These are phyloP conservation scores for Nicotiana benthamiana DNA, from an alignment of 257 asterid species.

Conservation along the genomic window DNA sequence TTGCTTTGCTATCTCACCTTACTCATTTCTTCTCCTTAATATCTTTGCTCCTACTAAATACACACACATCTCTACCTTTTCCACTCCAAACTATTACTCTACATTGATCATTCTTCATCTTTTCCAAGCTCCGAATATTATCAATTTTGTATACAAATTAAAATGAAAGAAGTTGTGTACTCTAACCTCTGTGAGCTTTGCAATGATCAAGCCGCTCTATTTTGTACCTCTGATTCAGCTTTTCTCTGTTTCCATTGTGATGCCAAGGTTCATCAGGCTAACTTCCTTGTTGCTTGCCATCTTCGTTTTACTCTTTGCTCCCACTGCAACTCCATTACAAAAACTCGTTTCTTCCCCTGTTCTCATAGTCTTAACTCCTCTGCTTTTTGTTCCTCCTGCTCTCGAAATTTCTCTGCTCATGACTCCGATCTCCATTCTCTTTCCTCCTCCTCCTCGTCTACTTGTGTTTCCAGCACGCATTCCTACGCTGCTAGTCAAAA, in stretches of 20 bases:
- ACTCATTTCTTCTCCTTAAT: background rate
- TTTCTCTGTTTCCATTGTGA: slow-evolving; percentile 54
- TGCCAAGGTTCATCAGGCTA: slow-evolving; percentile 43
- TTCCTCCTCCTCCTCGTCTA: slow-evolving; percentile 22
- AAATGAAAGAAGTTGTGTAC: background rate
- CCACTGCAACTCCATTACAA: slow-evolving; percentile 18
- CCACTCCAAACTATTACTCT: no score
- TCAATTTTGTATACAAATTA: background rate
- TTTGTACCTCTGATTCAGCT: slow-evolving; percentile 54
- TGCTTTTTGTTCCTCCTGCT: slow-evolving; percentile 21
- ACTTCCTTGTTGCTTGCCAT: slow-evolving; percentile 64
- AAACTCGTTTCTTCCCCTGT: slow-evolving; percentile 1
- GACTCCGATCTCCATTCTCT: slow-evolving; percentile 12
- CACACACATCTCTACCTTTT: no score
- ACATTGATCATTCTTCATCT: no score
- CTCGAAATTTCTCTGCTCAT: slow-evolving; percentile 1
- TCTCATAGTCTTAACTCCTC: background rate
- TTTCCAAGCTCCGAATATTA: background rate
- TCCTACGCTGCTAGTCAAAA: background rate
- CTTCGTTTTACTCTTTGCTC: slow-evolving; percentile 36
- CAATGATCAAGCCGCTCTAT: slow-evolving; percentile 29
- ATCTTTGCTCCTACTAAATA: background rate
- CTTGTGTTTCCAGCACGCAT: slow-evolving; percentile 37
- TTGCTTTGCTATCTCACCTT: background rate
- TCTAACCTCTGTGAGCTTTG: slow-evolving; percentile 43